Conservation (phyloP, 805 yeast genomes). For the Sporopachydermia lactativora region DNA sequence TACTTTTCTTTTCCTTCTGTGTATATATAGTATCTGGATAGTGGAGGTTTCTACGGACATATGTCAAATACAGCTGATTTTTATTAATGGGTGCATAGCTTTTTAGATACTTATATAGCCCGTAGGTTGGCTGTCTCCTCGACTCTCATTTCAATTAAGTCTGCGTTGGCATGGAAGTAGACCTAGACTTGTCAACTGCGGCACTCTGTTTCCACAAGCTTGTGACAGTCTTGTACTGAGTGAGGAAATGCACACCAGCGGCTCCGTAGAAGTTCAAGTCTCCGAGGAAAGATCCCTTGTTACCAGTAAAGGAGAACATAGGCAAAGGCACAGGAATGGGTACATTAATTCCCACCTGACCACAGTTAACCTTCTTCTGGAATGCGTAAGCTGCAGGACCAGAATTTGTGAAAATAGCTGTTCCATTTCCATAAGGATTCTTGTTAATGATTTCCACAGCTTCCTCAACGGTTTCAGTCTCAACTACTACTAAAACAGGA, state of each 20-base stretch:
- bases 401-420: constrained; percentile 52
- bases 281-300: constrained; percentile 62
- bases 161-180: constrained; percentile 62
- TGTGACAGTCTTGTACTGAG: constrained; percentile 66
- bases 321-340: constrained; percentile 77
- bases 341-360: constrained; percentile 67
- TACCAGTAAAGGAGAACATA: constrained; percentile 70
- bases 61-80: too few relatives aligned
- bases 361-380: constrained; percentile 53
- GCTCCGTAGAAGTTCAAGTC: constrained; percentile 72
- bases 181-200: constrained; percentile 32
- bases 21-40: too few relatives aligned
- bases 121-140: too few relatives aligned
- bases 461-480: constrained; percentile 51
- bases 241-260: constrained; percentile 57
- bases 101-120: too few relatives aligned
- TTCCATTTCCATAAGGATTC: constrained; percentile 59
- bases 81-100: too few relatives aligned
- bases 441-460: constrained; percentile 50
- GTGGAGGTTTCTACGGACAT: too few relatives aligned
- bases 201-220: constrained; percentile 47
- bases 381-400: constrained; percentile 62
- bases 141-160: constrained; percentile 19
- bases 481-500: constrained; percentile 54
- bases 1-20: too few relatives aligned